Percentiles rank a stretch among this genome's conserved stretches.
phyloP scores from a whole-genome alignment of 2,329 filamentous ascomycete species.

The Diaporthe amygdali region DNA sequence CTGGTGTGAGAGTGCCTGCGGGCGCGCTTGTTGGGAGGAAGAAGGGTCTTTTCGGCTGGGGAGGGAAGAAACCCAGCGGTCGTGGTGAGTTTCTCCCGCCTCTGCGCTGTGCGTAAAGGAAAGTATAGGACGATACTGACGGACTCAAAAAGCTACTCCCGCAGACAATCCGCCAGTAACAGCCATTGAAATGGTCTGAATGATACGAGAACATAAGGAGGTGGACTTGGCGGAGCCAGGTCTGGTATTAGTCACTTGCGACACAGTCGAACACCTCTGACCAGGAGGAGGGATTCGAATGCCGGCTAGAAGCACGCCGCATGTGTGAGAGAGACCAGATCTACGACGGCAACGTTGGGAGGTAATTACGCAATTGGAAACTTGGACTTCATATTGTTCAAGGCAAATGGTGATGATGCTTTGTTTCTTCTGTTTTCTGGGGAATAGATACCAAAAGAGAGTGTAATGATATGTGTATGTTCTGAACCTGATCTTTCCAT shows the following conservation, averaged over 20 bases:
- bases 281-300: background rate
- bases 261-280: too few relatives aligned
- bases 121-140: background rate
- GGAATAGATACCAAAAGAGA: too few relatives aligned
- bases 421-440: too few relatives aligned
- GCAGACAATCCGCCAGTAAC: slow-evolving; percentile 15
- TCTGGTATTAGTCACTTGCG: background rate
- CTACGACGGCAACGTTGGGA: background rate
- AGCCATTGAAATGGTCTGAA: slow-evolving; percentile 25
- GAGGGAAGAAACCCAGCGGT: slow-evolving; percentile 10
- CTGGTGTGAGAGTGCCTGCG: background rate
- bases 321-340: background rate
- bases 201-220: too few relatives aligned
- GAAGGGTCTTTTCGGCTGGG: slow-evolving; percentile 18
- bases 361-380: background rate
- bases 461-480: too few relatives aligned
- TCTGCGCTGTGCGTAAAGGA: background rate
- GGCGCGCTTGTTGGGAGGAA: background rate
- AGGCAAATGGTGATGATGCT: background rate
- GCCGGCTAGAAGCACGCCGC: too few relatives aligned
- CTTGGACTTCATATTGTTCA: background rate
- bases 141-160: background rate
- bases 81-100: background rate
- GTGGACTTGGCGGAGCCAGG: too few relatives aligned
- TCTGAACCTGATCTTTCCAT: too few relatives aligned